phyloP scores from a whole-genome alignment of 2,329 filamentous ascomycete species.

The Claviceps purpurea region DNA sequence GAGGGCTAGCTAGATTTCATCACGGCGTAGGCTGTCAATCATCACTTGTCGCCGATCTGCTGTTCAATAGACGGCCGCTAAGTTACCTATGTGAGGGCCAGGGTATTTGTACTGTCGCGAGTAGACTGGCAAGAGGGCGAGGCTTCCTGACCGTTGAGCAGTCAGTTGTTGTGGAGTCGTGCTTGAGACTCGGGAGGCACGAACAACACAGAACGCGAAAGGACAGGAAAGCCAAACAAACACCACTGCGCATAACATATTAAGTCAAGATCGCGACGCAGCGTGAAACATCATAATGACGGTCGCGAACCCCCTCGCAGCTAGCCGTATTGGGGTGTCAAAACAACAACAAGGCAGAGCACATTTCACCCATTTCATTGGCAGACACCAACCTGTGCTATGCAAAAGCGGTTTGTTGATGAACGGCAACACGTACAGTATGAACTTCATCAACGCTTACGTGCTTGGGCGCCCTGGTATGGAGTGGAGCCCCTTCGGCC shows the following conservation, averaged over 20 bases:
- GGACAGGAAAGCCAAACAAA: too few relatives aligned
- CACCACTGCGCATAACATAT: too few relatives aligned
- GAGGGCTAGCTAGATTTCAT: neutral
- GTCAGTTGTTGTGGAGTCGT: too few relatives aligned
- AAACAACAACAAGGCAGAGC: neutral
- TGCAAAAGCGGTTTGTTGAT: neutral
- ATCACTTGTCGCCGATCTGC: neutral
- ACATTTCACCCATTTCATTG: neutral
- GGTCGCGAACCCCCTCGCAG: neutral
- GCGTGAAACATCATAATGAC: too few relatives aligned
- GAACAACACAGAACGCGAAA: too few relatives aligned
- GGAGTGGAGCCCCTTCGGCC: slow-evolving; percentile 6
- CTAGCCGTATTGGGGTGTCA: neutral
- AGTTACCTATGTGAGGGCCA: too few relatives aligned
- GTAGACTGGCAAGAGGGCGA: too few relatives aligned
- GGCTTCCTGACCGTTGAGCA: too few relatives aligned
- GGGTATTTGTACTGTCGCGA: too few relatives aligned
- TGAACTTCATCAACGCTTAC: neutral
- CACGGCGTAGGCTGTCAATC: neutral
- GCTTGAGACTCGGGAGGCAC: too few relatives aligned
- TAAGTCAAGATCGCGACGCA: too few relatives aligned
- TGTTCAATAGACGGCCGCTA: neutral
- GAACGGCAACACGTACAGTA: neutral
- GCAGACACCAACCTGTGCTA: neutral
- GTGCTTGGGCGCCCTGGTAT: neutral